Conservation (phyloP, 208 protist genomes). For the Crithidia expoeki region DNA sequence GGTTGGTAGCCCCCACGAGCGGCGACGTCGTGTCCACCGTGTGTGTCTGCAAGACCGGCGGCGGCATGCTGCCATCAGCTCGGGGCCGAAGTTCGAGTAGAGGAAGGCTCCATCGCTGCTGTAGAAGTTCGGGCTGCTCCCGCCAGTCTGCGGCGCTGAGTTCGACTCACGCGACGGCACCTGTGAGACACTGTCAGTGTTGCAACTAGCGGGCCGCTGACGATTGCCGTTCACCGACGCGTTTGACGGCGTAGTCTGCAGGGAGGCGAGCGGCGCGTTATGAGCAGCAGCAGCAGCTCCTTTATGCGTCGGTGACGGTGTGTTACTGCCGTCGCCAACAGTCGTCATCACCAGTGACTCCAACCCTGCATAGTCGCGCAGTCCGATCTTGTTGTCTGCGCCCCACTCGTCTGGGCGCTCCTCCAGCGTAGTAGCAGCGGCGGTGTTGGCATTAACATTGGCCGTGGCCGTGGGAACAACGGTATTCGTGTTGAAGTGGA, state of each 20-base stretch:
- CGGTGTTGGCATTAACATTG: background rate
- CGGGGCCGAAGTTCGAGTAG: conserved; percentile 21
- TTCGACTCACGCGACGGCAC: conserved; percentile 12
- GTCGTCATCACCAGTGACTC: conserved; percentile 21
- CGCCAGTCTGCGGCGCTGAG: background rate
- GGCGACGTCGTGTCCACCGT: background rate
- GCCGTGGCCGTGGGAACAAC: too few species aligned
- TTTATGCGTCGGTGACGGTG: background rate
- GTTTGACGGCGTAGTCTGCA: background rate
- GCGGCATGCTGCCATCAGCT: conserved; percentile 5
- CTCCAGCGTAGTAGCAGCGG: background rate
- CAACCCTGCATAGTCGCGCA: conserved; percentile 1
- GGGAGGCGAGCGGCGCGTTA: background rate
- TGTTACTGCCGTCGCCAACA: background rate
- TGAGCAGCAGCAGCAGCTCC: background rate
- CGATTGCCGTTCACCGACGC: background rate
- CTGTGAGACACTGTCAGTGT: conserved; percentile 17
- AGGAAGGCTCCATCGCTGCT: conserved; percentile 21
- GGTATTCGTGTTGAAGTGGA: background rate
- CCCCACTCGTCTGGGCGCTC: background rate
- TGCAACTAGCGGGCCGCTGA: background rate
- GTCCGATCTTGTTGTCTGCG: background rate
- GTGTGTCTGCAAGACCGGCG: background rate
- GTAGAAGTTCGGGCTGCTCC: conserved; percentile 20
- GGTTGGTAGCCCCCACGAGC: background rate